phyloP scores from a whole-genome alignment of 768 basidiomycete genomes.

The Serendipita sp. region DNA sequence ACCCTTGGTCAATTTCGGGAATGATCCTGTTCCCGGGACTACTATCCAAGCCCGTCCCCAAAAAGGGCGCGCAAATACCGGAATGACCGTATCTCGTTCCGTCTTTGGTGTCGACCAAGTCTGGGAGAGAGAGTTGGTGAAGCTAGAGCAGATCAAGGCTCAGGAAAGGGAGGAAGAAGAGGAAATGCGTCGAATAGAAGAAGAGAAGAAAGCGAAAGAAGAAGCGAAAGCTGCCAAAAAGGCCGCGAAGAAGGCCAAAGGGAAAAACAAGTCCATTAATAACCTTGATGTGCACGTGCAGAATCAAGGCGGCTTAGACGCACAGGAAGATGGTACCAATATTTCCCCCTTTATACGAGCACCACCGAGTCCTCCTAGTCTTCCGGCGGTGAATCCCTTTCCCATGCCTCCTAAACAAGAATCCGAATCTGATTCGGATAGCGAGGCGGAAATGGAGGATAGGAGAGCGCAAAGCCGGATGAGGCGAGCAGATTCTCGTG shows the following conservation, averaged over 20 bases:
- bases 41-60: constrained; percentile 20
- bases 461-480: not conserved
- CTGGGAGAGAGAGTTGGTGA: constrained; percentile 79
- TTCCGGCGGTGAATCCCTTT: constrained; percentile 17
- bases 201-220: constrained; percentile 26
- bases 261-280: constrained; percentile 24
- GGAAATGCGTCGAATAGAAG: constrained; percentile 30
- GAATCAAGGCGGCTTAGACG: not conserved
- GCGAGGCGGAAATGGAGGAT: not conserved
- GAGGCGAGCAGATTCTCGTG: not conserved
- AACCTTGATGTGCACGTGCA: not conserved
- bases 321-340: not conserved
- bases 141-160: constrained; percentile 62
- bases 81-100: constrained; percentile 39
- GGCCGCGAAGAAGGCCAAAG: constrained; percentile 26
- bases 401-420: constrained; percentile 21
- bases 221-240: constrained; percentile 26
- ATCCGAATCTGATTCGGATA: constrained; percentile 7
- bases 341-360: constrained; percentile 8
- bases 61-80: constrained; percentile 8
- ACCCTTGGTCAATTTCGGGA: constrained; percentile 50
- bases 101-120: constrained; percentile 89
- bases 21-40: constrained; percentile 24
- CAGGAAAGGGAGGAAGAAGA: constrained; percentile 44
- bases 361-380: constrained; percentile 12